Base-by-base conservation (phyloP, 2,329 filamentous ascomycete genomes). In the Bipolaris cookei region DNA sequence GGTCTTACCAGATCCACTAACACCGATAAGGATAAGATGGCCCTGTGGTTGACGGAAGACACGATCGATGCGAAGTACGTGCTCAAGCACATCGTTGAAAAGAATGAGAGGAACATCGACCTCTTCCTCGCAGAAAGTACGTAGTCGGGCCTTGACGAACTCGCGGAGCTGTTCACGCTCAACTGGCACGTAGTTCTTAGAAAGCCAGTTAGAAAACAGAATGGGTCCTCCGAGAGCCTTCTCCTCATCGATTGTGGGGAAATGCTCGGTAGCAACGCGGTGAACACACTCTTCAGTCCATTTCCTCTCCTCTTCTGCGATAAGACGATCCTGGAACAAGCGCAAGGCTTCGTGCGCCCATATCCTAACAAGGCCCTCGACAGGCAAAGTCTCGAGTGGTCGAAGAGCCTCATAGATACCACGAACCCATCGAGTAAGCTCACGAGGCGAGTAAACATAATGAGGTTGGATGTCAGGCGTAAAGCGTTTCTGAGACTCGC, bases 21-120 rank as follows among this genome's bases (percentile, higher is more conserved):
- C 95, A 81, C 95, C 95, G 68, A 99, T 99, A 54, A 99, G 84
- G 65, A 99, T 99, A 61, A 99, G 83, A 84, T 99, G 95, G 54
- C 95, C 95, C 76, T 99, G 95, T 1, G 96, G 95, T 74, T 99
- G 95, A 70, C 96, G 87, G 84, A 99, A 99, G 43, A 99, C 95
- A 78, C 95, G 90, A 78, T 99, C 95, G 71, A 99, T 99, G 58
- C 96, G 93, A 54, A 99, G 83, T 28, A 98, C 96, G 77, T 99
- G 96, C 73, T 99, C 96, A 60, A 99, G 82, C 8, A 99, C 95
- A 77, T 99, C 95, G 74, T 99, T 98, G 83, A 99, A 99, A n/a
- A 99, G 82, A 63, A 99, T 96, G 47, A 99, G 86, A 34, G 96
- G 95, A 49, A 99, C 96, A 76, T 99, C 95, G 13, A 99, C 93